Base-by-base conservation (phyloP, 2,329 filamentous ascomycete genomes). In the Cercospora brassicicola region DNA sequence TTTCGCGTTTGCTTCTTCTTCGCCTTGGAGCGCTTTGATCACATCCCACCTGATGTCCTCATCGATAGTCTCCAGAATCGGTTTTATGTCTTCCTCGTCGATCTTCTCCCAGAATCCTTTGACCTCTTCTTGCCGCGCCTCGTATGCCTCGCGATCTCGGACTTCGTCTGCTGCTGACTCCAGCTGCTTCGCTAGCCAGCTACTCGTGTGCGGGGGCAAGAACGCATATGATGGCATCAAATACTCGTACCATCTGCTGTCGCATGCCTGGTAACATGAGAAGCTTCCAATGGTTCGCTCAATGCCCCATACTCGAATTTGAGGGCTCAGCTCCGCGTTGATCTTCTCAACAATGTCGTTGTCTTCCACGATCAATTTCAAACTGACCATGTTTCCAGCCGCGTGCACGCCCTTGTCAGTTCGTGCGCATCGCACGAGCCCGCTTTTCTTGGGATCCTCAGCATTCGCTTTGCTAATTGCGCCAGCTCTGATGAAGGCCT, bases 361-460 rank as follows among this genome's bases (percentile, higher is more conserved):
- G 67, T 98, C 94, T 80, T 98, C 94, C 59, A 97, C 90, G 75
- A 99, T 98, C 74, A 99, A 85, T 83, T 99, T 99, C 75, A 98
- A 80, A 33, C 93, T 97, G 70, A 98, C 92, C 76, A 98, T 90
- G 77, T 98, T 98, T 62, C 94, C 95, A 1, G 94, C 94, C 1
- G 94, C 94, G 79, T 98, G 94, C 1, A 98, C 94, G 64, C 95
- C 95, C 84, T 98, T 99, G 82, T 99, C 95, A 0, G 95, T 99
- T 71, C 95, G 87, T 3, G 95, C 95, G 80, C 95, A 99, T 72
- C 95, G 90, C 64, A 97, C 92, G 57, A 99, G 87, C 62, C 93
- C 94, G 1, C 93, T 96, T 81, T 99, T 99, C 80, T 96, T 96
- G 3, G 94, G 95, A 78, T 99, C 95, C 74, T 96, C 90, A 23